Conservation (phyloP, 2,329 filamentous ascomycete genomes). For the Penicillium janthinellum region DNA sequence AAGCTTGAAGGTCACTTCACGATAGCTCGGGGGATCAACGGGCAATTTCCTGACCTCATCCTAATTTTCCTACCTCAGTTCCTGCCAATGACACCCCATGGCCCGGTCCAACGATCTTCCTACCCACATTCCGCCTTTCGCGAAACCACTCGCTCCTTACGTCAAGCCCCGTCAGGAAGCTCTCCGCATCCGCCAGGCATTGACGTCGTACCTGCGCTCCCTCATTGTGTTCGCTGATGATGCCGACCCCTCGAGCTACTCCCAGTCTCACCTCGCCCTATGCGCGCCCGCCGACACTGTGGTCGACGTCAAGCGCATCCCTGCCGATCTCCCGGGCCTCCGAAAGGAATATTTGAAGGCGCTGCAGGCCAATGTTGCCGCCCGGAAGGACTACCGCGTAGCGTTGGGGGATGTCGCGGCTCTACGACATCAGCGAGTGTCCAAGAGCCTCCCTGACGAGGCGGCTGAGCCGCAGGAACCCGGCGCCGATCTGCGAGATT, state of each 20-base stretch:
- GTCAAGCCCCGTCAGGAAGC: conserved; percentile 43
- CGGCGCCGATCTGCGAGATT: conserved; percentile 38
- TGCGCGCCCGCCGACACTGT: conserved; percentile 38
- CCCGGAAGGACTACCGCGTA: conserved; percentile 42
- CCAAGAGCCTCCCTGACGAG: conserved; percentile 22
- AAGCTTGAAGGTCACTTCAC: not conserved
- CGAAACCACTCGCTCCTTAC: conserved; percentile 42
- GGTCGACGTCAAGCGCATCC: conserved; percentile 37
- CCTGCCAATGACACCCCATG: conserved; percentile 30
- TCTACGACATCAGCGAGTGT: conserved; percentile 29
- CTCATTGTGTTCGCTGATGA: conserved; percentile 38
- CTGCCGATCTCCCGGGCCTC: conserved; percentile 45
- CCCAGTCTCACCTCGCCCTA: conserved; percentile 38
- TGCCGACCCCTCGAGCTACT: conserved; percentile 20
- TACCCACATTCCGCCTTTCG: conserved; percentile 38
- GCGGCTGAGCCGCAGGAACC: conserved; percentile 19
- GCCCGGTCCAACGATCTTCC: conserved; percentile 21
- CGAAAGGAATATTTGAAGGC: conserved; percentile 51
- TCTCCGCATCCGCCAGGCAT: conserved; percentile 42
- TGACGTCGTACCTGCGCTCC: conserved; percentile 43
- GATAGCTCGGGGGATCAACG: not conserved
- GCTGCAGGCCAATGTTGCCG: conserved; percentile 45
- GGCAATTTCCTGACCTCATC: not conserved
- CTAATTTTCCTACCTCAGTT: not conserved
- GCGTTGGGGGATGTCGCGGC: conserved; percentile 36